phyloP scores from a whole-genome alignment of 1,284 basidiomycete species.

The Cutaneotrichosporon daszewskae region DNA sequence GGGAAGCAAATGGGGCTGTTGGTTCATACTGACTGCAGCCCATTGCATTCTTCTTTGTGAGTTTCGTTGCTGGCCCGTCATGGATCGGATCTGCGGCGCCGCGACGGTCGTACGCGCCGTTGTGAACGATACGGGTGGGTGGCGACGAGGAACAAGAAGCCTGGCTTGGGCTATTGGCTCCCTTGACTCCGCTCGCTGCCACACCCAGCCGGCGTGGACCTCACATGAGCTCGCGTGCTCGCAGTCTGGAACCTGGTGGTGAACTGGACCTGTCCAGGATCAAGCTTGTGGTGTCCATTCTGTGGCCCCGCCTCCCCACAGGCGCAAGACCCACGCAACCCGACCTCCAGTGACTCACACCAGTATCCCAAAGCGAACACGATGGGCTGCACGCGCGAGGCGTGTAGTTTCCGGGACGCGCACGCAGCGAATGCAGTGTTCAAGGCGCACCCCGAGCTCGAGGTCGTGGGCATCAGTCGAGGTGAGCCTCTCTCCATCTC shows the following conservation, averaged over 20 bases:
- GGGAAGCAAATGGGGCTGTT: not conserved
- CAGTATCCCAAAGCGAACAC: slow-evolving; percentile 51
- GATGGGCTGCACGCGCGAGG: slow-evolving; percentile 69
- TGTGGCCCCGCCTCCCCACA: slow-evolving; percentile 41
- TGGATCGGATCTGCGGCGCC: too few species aligned
- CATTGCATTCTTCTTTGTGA: slow-evolving; percentile 62
- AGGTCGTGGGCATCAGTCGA: slow-evolving; percentile 62
- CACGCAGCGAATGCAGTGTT: slow-evolving; percentile 32
- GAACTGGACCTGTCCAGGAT: too few species aligned
- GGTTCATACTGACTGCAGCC: slow-evolving; percentile 42
- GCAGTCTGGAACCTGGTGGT: too few species aligned
- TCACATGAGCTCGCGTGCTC: too few species aligned
- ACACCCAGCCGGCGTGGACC: not conserved
- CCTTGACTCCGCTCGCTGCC: slow-evolving; percentile 55
- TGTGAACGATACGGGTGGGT: too few species aligned
- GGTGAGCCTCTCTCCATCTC: too few species aligned
- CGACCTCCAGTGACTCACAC: not conserved
- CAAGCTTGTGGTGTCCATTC: too few species aligned
- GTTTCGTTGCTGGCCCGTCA: slow-evolving; percentile 63
- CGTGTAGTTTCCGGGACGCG: slow-evolving; percentile 71
- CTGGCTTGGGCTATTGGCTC: too few species aligned
- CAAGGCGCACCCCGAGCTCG: slow-evolving; percentile 50
- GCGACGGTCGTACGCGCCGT: too few species aligned
- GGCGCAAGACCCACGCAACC: not conserved
- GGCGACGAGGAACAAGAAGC: too few species aligned